Base-by-base conservation (phyloP, 1,139 yeast species). In the Kluyveromyces sp. region DNA sequence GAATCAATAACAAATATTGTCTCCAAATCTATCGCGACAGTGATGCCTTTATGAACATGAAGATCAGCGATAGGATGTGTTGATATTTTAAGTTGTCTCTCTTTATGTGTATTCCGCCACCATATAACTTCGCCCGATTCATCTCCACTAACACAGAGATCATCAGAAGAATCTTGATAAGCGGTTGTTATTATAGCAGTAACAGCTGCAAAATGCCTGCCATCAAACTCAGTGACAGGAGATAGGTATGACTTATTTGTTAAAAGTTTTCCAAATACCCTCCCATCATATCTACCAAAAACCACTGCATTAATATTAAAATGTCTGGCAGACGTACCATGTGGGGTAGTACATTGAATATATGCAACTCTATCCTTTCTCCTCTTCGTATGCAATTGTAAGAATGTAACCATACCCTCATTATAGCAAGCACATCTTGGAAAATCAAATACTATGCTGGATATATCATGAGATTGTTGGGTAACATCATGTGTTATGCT, bases 221-320 rank as follows among this genome's bases (percentile, higher is more conserved):
- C 50, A 38, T 61, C 58, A 48, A 68, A 69, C 45, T 66, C 66
- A 7, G 65, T 61, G 2, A 68, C 58, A 0, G 73, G 70, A 5
- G 69, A 60, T 40, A 71, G 49, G 39, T 71, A 62, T 1, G 69
- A 58, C 44, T 59, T 67, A 51, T 67, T 64, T 29, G 67, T 64
- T 38, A 74, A 51, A 8, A 68, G 53, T 39, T 72, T 69, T 4
- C 71, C 69, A 36, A 55, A 70, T 1, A 74, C 62, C 38, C 66
- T 61, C 6, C 78, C 77, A 55, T 72, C 74, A 57, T 68, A 69
- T 44, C 73, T 64, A 2, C 78, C 78, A 57, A 70, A 72, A 0
- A 71, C 67, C 0, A 73, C 65, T 2, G 67, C 63, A 48, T 58
- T 57, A 4, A 61, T 51, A 41, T 61, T 65, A 43, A 65, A 64